Evolutionary conservation across 345 rosid species (phyloP), one percentile per base, ranked within the genome.

Genomic region (Cardamine occulta): DNA sequence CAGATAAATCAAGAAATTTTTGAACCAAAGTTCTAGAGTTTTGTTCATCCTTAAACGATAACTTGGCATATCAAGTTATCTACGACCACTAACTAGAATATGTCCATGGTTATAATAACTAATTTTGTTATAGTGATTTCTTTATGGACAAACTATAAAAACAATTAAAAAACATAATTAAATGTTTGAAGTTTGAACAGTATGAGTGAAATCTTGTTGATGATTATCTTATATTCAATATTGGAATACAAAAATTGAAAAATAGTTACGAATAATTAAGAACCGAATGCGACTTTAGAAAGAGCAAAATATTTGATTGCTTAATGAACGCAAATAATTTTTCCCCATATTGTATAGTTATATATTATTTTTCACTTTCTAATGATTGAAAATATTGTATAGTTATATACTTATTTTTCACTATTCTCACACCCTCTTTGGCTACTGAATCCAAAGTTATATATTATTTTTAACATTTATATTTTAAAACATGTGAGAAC

Each of bases 181-280:
- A 14, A 24, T 0, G 2, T 21, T n/a, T 9, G 15, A 37, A 15
- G 2, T 21, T n/a, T 9, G 15, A 37, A 15, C 34, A 5, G 12
- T 35, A 54, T 17, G 51, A 53, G 51, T 68, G 51, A 35, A 5
- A 35, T 35, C 19, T 67, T 52, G 26, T 56, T 37, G 72, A 15
- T 53, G 23, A 17, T 24, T n/a, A 48, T 65, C 18, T 47, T 65
- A 17, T 3, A 6, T 47, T 6, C 12, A 19, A 12, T 23, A 3
- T n/a, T 23, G 3, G 11, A 6, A 37, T 37, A 39, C 12, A 18
- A 40, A 28, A 28, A 2, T 29, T n/a, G 2, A 37, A 15, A 66
- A 66, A 14, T n/a, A 15, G 6, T 21, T 7, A 51, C 19, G 9
- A 66, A 21, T 23, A 8, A 13, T 6, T 61, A 42, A 19, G 34